phyloP scores from a whole-genome alignment of 2,329 filamentous ascomycete species.

The Gaeumannomyces sp. region DNA sequence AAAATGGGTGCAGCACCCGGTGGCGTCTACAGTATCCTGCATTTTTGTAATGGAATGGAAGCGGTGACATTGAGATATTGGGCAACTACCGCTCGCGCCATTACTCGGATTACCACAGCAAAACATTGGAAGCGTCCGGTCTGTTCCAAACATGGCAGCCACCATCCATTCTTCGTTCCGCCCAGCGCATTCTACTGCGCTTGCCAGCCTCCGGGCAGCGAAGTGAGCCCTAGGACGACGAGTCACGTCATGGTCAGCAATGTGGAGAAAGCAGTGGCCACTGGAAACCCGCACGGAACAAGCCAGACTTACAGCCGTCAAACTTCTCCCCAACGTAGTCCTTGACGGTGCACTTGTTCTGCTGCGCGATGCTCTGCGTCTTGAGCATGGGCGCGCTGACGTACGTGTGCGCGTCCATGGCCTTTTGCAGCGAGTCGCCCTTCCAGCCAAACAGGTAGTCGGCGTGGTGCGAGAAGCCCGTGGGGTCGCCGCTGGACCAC shows the following conservation, averaged over 20 bases:
- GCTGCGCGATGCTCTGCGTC: slow-evolving; percentile 22
- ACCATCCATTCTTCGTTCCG: background rate
- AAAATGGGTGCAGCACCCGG: too few relatives aligned
- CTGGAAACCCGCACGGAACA: background rate
- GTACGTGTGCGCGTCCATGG: slow-evolving; percentile 30
- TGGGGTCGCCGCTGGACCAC: slow-evolving; percentile 32
- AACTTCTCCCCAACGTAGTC: slow-evolving; percentile 22
- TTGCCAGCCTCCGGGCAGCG: background rate
- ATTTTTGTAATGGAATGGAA: too few relatives aligned
- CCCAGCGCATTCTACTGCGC: background rate
- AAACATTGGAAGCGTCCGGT: too few relatives aligned
- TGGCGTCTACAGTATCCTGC: too few relatives aligned
- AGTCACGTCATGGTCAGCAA: background rate
- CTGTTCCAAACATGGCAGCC: background rate
- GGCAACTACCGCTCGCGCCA: too few relatives aligned
- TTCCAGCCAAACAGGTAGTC: slow-evolving; percentile 40
- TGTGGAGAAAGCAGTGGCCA: background rate
- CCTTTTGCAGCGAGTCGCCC: slow-evolving; percentile 33
- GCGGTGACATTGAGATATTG: too few relatives aligned
- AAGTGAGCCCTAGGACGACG: background rate
- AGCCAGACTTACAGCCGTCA: slow-evolving; percentile 23
- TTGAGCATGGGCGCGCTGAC: slow-evolving; percentile 21
- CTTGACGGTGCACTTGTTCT: slow-evolving; percentile 22
- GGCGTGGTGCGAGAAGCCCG: slow-evolving; percentile 32
- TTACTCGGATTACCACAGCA: too few relatives aligned